Conservation (phyloP, 2,329 filamentous ascomycete species). For the Exophiala spinifera region DNA sequence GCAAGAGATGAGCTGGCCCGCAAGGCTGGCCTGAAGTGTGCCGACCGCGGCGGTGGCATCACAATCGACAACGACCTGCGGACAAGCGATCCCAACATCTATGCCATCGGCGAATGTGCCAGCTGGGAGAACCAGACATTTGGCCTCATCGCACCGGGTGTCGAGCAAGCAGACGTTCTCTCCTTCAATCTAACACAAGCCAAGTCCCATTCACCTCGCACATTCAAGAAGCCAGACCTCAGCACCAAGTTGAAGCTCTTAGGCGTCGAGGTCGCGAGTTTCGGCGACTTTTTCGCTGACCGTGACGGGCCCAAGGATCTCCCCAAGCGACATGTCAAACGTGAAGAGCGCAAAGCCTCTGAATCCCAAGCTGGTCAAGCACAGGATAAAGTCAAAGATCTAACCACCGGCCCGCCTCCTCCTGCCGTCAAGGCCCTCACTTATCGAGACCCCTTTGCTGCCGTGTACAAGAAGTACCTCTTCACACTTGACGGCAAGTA, state of each 20-base stretch:
- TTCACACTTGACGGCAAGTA: conserved; percentile 90
- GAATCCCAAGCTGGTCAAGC: conserved; percentile 13
- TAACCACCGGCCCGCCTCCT: conserved; percentile 55
- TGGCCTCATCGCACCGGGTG: conserved; percentile 81
- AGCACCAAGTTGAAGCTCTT: conserved; percentile 90
- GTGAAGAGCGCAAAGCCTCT: conserved; percentile 39
- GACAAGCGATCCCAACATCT: conserved; percentile 70
- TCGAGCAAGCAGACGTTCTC: conserved; percentile 90
- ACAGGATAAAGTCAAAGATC: conserved; percentile 48
- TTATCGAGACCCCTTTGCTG: conserved; percentile 83
- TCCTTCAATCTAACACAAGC: conserved; percentile 88
- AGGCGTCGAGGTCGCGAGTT: conserved; percentile 87
- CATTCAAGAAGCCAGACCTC: conserved; percentile 77
- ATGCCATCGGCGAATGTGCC: conserved; percentile 87
- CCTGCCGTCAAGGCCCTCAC: conserved; percentile 75
- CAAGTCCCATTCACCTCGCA: conserved; percentile 64
- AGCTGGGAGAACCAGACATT: conserved; percentile 86
- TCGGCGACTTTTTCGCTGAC: conserved; percentile 91
- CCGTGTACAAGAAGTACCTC: conserved; percentile 90
- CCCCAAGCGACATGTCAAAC: conserved; percentile 54
- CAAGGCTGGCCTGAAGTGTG: conserved; percentile 67
- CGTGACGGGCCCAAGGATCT: conserved; percentile 73
- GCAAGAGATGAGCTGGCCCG: conserved; percentile 74
- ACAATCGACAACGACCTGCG: conserved; percentile 62
- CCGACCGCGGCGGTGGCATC: conserved; percentile 71